Base-by-base conservation (phyloP, 257 asterid species). In the Salvia splendens region DNA sequence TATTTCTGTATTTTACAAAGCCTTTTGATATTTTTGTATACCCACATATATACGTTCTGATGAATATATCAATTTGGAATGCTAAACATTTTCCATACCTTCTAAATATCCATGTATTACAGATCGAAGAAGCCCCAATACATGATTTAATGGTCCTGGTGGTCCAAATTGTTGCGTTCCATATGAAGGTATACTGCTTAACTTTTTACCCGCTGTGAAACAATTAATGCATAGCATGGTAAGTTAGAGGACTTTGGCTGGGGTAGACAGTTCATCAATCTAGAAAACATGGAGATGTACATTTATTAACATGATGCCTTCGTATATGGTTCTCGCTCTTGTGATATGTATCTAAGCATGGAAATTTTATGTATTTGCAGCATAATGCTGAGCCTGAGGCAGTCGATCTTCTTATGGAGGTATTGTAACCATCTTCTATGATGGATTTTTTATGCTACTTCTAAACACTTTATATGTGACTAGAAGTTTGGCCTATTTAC, bases 301-400 rank as follows among this genome's bases (percentile, higher is more conserved):
- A 40, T 40, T 50, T 68, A 5, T 48, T 30, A n/a, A 20, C 30
- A 62, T 32, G 59, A 28, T 38, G 49, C 40, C 47, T 48, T 20
- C 35, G 4, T 54, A 48, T 61, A 42, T 50, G 28, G 30, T 32
- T 56, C 72, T 70, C 48, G 28, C 43, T 42, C n/a, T 50, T 58
- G 46, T 17, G 62, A 49, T 38, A 46, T 49, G 33, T 51, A 54
- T 46, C 70, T 73, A 43, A 69, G 11, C 70, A 24, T 69, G 38
- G 24, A 12, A 12, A 48, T 65, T 64, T 69, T 66, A 11, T 81
- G 47, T 65, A 30, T 60, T 65, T 86, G 86, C 93, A 94, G 99
- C 96, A 94, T 67, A 94, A 91, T 79, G 96, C 98, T 14, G 99
- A 88, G 77, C 93, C 95, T 47, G 95, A 88, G 80, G 95, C 93